Evolutionary conservation across 192 early-diverging fungal genomes (phyloP).

Genomic region (Entomortierella chlamydospora): DNA sequence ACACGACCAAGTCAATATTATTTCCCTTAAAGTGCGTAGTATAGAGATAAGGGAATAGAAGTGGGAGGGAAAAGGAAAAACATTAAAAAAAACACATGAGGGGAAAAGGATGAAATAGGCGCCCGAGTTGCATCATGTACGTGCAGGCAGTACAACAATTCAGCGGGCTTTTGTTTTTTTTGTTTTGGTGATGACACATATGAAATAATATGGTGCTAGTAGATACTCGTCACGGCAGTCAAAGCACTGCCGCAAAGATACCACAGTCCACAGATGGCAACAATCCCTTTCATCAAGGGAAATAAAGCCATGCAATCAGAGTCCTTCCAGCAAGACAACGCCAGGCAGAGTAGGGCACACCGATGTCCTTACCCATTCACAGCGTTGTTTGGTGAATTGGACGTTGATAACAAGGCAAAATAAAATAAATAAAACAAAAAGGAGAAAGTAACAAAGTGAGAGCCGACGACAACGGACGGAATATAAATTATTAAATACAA

Average conservation of each 20-base stretch:
- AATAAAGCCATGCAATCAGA: not conserved
- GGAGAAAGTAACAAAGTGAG: too few species aligned
- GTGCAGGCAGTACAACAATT: too few species aligned
- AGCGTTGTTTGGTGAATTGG: not conserved
- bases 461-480: not conserved
- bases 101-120: too few species aligned
- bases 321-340: not conserved
- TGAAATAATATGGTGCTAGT: too few species aligned
- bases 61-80: not conserved
- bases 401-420: not conserved
- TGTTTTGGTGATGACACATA: too few species aligned
- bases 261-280: too few species aligned
- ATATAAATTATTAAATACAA: not conserved
- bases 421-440: not conserved
- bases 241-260: too few species aligned
- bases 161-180: too few species aligned
- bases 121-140: too few species aligned
- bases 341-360: not conserved
- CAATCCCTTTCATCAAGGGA: too few species aligned
- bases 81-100: too few species aligned
- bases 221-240: too few species aligned
- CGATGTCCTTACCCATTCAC: not conserved
- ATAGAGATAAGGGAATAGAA: not conserved
- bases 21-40: not conserved
- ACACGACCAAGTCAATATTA: not conserved